Base-by-base conservation (phyloP, 106 monocot species). In the Acorus calamus region DNA sequence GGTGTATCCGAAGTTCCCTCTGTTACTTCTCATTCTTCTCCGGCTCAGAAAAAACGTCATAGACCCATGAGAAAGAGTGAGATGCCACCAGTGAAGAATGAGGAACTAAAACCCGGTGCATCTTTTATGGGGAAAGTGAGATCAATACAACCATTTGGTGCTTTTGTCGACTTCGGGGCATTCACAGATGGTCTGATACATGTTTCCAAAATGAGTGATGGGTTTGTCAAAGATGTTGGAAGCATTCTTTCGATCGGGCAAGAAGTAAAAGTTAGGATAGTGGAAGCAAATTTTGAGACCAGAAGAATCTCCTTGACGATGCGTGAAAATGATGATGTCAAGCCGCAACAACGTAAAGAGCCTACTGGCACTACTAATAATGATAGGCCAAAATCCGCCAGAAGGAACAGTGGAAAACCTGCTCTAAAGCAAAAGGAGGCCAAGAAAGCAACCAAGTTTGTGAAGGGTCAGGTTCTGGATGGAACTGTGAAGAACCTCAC, bases 131-230 rank as follows among this genome's bases (percentile, higher is more conserved):
- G 94, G 57, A 87, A 87, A 80, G 87, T 96, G n/a, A 87, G 90
- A 69, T 90, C 94, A 14, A 81, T 96, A 65, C 84, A 91, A 14
- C 87, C 91, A 65, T 96, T 96, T 77, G 94, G 94, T 70, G 78
- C 81, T 46, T 96, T 96, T 71, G 77, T 96, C 46, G 90, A 96
- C 60, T 77, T 96, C 79, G 94, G 94, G 58, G 84, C 89, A 28
- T 96, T 83, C 71, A 84, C 87, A 42, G 87, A 96, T 60, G 94
- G 94, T 11, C 60, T 96, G 13, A 90, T 96, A 41, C 94, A 96
- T 77, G 79, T 96, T 55, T 96, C 94, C 13, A 79, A 78, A 68
- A 69, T 96, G 73, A 96, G 94, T 63, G 76, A 82, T 58, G 84
- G 57, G 4, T 96, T 69, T 74, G 94, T 96, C 46, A 84, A 91